Evolutionary conservation across 2,329 filamentous ascomycete species (phyloP), one percentile per base, ranked within the genome.

Genomic region (Talaromyces sp.): DNA sequence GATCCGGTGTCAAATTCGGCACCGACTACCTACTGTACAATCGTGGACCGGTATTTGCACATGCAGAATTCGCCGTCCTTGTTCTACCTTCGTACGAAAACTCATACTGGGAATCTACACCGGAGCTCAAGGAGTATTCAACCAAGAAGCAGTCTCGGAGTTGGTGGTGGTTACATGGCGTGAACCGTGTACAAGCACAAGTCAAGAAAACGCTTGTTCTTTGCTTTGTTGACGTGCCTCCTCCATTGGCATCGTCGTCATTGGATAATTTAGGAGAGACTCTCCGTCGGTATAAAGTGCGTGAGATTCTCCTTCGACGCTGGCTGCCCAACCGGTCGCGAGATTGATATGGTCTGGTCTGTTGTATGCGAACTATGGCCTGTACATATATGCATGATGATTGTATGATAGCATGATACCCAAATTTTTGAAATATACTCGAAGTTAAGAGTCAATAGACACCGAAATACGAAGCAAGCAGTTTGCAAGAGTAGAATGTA

Each of bases 21-120:
- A 89, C 91, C 9, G 94, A 99, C 72, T 97, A 90, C 78, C 78
- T 99, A n/a, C 82, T 99, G 7, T 99, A 99, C 75, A 87, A 91
- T 58, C 87, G 91, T 19, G 94, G 94, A 0, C 94, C 94, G 0
- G 93, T 94, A 0, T 97, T 99, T 71, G 86, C 91, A 21, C 94
- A 99, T 69, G 94, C 94, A 21, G 91, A 97, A 69, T 99, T 97
- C 69, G 92, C 90, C 0, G 77, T 97, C 43, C 80, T 93, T 22
- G 84, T 99, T 40, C 70, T 97, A 3, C 93, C 94, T 0, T 87
- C 91, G 0, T 97, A 95, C 69, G 86, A 75, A 6, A 78, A 94
- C 68, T 69, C 83, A 0, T 85, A 87, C 67, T 97, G 92, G 91
- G 77, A 72, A 5, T 75, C 77, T 43, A 77, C 76, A 0, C 67